Base-by-base conservation (phyloP, 2,329 filamentous ascomycete genomes). In the Fusarium illudens region DNA sequence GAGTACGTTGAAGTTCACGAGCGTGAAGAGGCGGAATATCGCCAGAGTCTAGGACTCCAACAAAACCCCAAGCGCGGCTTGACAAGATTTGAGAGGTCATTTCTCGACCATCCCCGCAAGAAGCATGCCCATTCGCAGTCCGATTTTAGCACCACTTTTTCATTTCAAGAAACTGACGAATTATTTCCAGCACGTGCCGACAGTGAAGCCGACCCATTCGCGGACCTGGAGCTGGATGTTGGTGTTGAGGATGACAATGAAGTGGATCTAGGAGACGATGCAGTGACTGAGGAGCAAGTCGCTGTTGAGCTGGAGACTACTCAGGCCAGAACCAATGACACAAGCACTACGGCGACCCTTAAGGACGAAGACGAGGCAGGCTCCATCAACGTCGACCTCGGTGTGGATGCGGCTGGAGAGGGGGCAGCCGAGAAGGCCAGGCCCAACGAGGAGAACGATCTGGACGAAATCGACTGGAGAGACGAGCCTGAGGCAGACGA, bases 301-400 rank as follows among this genome's bases (percentile, higher is more conserved):
- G 49, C 44, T 42, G 59, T 48, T 46, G 60, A 72, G 25, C n/a
- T 42, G 15, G 64, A 66, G 19, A 29, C 19, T 44, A 55, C 29
- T 25, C 56, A 69, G 34, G n/a, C 68, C 11, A 64, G 56, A 32
- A 67, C 68, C 25, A 62, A 64, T n/a, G 61, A 70, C 44, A 73
- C 75, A 25, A 77, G 75, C 58, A 76, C 76, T 19, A 78, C 77
- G 15, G 72, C 75, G 27, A 79, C 77, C 6, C 64, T 79, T 32
- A 69, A 73, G 50, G 78, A 75, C 44, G 75, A 77, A 33, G 77
- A 74, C 34, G 76, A 78, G 30, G 72, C 66, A 22, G 68, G 63
- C 22, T 68, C 69, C 36, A 56, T 71, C 36, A 61, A 68, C 27
- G 68, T 71, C 36, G 73, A 77, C 19, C 59, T 68, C 9, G 63